These are phyloP conservation scores for Arxiozyma slooffiae DNA, from an alignment of 1,139 yeast species.

Conservation along the genomic window DNA sequence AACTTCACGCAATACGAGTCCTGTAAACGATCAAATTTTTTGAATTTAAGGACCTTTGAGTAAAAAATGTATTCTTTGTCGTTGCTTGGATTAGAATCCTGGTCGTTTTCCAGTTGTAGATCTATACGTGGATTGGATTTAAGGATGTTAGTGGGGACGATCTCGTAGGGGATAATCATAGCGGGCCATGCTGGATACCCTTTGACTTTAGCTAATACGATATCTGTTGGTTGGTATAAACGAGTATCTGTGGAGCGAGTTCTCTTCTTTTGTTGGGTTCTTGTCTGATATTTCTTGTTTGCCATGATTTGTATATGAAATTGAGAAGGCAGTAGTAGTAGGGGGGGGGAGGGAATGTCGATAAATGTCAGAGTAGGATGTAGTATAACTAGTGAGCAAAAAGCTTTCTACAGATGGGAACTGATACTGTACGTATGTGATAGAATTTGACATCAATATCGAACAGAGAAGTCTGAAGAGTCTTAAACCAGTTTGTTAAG, in stretches of 20 bases:
- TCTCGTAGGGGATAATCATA: constrained; percentile 51
- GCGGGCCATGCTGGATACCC: constrained; percentile 83
- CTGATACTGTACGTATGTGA: too few species aligned
- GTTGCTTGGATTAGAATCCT: constrained; percentile 18
- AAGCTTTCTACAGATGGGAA: too few species aligned
- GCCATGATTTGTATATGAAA: background rate
- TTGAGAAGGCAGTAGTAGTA: background rate
- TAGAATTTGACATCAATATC: too few species aligned
- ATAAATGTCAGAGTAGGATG: too few species aligned
- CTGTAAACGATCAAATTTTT: constrained; percentile 15
- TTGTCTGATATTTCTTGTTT: background rate
- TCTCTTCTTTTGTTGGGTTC: background rate
- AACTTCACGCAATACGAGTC: constrained; percentile 28
- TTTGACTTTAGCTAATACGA: constrained; percentile 64
- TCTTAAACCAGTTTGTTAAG: too few species aligned
- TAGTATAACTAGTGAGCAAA: too few species aligned
- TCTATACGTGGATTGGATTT: constrained; percentile 35
- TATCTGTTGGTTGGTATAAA: constrained; percentile 30
- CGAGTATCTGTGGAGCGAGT: background rate
- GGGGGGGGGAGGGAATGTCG: too few species aligned
- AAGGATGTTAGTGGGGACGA: constrained; percentile 46
- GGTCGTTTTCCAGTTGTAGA: constrained; percentile 13
- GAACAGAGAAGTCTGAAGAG: too few species aligned
- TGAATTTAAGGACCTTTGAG: constrained; percentile 21
- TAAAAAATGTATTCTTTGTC: constrained; percentile 20